A percentile compares a stretch with the other conserved stretches of the same genome.
phyloP scores from a whole-genome alignment of 78 protist genomes.

The Dictyostelium firmibasis region DNA sequence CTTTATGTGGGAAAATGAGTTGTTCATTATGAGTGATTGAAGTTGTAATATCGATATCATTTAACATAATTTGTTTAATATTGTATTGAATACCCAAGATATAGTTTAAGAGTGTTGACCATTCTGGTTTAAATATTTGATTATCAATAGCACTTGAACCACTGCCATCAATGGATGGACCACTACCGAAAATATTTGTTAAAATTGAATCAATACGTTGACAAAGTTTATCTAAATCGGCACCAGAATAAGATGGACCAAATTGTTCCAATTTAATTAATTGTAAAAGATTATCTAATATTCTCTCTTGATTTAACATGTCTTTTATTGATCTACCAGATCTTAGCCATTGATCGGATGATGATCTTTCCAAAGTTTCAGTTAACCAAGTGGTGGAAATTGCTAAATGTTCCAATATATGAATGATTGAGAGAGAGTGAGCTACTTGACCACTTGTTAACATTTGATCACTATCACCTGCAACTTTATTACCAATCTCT shows the following conservation, averaged over 20 bases:
- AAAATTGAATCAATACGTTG: conserved; percentile 34
- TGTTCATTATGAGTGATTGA: not conserved
- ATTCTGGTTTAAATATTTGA: conserved; percentile 30
- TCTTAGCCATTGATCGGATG: conserved; percentile 34
- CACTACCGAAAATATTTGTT: conserved; percentile 37
- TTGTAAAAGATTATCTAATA: conserved; percentile 19
- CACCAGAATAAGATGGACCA: conserved; percentile 3
- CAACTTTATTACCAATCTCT: conserved; percentile 2
- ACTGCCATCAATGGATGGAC: not conserved
- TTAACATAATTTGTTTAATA: conserved; percentile 67
- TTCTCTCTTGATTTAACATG: conserved; percentile 25
- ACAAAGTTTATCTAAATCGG: conserved; percentile 41
- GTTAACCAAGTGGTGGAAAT: conserved; percentile 56
- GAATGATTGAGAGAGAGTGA: conserved; percentile 55
- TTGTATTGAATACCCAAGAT: conserved; percentile 59
- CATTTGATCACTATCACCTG: not conserved
- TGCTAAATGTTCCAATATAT: conserved; percentile 42
- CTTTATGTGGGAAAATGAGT: conserved; percentile 54
- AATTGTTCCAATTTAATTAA: conserved; percentile 61
- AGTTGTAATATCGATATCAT: conserved; percentile 10
- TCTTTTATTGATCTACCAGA: conserved; percentile 59
- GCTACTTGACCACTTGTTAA: conserved; percentile 26
- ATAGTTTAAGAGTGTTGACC: conserved; percentile 35
- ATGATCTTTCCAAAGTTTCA: conserved; percentile 42
- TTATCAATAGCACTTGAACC: not conserved